phyloP scores from a whole-genome alignment of 169 alveolate species.

The Plasmodium falciparum region DNA sequence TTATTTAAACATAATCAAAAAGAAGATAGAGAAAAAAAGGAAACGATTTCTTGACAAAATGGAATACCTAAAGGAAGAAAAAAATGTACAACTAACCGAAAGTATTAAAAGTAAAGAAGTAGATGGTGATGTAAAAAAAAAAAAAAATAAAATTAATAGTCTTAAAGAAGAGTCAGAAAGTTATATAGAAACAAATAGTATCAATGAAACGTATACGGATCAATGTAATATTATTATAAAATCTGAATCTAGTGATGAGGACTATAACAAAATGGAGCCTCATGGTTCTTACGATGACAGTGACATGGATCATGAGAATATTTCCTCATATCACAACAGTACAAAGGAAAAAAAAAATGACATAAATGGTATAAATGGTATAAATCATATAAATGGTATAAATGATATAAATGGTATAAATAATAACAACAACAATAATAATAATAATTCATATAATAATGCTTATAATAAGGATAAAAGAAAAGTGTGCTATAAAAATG shows the following conservation, averaged over 20 bases:
- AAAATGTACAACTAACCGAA: not conserved
- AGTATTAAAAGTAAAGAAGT: not conserved
- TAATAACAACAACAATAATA: not conserved
- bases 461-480: constrained; percentile 10
- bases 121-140: not conserved
- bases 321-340: not conserved
- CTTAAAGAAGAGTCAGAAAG: not conserved
- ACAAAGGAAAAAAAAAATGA: not conserved
- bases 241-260: too few species aligned
- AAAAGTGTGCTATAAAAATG: constrained; percentile 65
- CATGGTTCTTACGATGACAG: not conserved
- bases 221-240: too few species aligned
- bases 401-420: too few species aligned
- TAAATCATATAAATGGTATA: too few species aligned
- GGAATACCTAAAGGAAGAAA: constrained; percentile 10
- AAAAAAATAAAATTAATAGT: constrained; percentile 16
- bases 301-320: not conserved
- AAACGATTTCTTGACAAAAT: constrained; percentile 45
- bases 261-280: not conserved
- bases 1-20: constrained; percentile 55
- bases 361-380: too few species aligned
- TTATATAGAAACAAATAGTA: not conserved
- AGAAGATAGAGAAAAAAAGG: constrained; percentile 43
- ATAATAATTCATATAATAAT: not conserved
- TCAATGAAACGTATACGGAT: too few species aligned